These are phyloP conservation scores for Phyllachora maydis DNA, from an alignment of 2,329 filamentous ascomycete genomes.

Conservation along the genomic window DNA sequence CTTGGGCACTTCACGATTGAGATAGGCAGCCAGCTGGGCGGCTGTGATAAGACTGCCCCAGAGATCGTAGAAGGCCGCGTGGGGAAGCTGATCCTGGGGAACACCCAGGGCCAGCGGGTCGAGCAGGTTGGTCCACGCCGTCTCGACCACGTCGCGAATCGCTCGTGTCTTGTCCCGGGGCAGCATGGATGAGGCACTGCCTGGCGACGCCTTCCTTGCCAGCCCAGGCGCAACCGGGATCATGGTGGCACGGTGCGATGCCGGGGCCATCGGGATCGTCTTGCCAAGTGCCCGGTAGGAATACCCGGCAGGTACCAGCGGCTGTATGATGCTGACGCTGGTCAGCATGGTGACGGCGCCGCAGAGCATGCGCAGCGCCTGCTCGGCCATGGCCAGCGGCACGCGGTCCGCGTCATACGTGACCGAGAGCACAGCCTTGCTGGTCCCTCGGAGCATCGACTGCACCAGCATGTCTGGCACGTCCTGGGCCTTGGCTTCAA, in stretches of 20 bases:
- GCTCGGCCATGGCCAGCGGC: conserved; percentile 17
- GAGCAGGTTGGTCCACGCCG: conserved; percentile 22
- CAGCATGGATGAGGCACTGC: conserved; percentile 10
- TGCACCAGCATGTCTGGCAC: conserved; percentile 22
- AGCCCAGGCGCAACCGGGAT: not conserved
- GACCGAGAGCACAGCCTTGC: conserved; percentile 19
- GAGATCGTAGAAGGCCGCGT: conserved; percentile 27
- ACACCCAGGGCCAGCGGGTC: conserved; percentile 16
- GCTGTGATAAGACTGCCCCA: conserved; percentile 28
- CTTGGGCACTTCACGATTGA: conserved; percentile 19
- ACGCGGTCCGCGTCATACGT: conserved; percentile 24
- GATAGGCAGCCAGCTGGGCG: conserved; percentile 19
- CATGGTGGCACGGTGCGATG: conserved; percentile 1
- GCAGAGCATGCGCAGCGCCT: conserved; percentile 22
- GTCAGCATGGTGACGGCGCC: conserved; percentile 23
- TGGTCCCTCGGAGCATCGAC: conserved; percentile 15
- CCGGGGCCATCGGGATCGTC: conserved; percentile 18
- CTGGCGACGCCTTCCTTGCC: conserved; percentile 5
- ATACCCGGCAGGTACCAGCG: conserved; percentile 19
- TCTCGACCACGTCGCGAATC: conserved; percentile 18
- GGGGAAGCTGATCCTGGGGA: conserved; percentile 18
- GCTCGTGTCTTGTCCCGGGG: conserved; percentile 16
- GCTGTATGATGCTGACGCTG: conserved; percentile 21
- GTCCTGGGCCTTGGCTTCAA: conserved; percentile 18
- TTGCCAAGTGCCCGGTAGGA: conserved; percentile 17